Conservation (phyloP, 1,284 basidiomycete species). For the Marasmius fiardii region DNA sequence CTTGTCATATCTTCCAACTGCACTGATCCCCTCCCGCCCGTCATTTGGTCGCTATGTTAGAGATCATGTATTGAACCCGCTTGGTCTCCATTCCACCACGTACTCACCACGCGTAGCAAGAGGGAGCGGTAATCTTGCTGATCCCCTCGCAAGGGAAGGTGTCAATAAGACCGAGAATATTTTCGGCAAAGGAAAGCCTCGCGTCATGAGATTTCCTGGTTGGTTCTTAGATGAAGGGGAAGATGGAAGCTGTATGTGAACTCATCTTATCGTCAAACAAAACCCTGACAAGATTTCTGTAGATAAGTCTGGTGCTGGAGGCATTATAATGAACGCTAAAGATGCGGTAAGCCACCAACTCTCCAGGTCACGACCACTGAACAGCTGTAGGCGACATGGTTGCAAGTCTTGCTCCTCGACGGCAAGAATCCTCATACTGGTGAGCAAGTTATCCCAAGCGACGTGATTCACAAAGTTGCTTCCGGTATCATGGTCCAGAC, state of each 20-base stretch:
- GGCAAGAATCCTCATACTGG: constrained; percentile 16
- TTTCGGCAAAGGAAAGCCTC: constrained; percentile 11
- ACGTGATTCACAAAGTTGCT: constrained; percentile 13
- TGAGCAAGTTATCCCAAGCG: constrained; percentile 17
- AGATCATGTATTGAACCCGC: constrained; percentile 17
- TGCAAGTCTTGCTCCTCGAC: constrained; percentile 17
- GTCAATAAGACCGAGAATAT: constrained; percentile 10
- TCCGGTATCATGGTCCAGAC: constrained; percentile 15
- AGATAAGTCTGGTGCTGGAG: constrained; percentile 15
- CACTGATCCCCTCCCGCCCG: constrained; percentile 6
- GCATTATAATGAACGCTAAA: constrained; percentile 16
- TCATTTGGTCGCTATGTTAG: constrained; percentile 17
- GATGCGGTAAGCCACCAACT: constrained; percentile 9
- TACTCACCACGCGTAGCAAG: constrained; percentile 22
- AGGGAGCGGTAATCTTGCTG: constrained; percentile 20
- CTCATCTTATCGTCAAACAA: neutral
- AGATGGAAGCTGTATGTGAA: constrained; percentile 14
- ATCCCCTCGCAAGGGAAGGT: constrained; percentile 17
- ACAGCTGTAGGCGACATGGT: constrained; percentile 16
- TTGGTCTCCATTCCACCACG: constrained; percentile 22
- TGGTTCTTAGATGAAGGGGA: constrained; percentile 9
- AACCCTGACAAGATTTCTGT: neutral
- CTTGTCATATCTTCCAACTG: constrained; percentile 17
- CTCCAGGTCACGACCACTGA: neutral
- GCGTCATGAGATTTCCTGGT: constrained; percentile 2